Base-by-base conservation (phyloP, 1,284 basidiomycete species). In the Moesziomyces globuligerus region DNA sequence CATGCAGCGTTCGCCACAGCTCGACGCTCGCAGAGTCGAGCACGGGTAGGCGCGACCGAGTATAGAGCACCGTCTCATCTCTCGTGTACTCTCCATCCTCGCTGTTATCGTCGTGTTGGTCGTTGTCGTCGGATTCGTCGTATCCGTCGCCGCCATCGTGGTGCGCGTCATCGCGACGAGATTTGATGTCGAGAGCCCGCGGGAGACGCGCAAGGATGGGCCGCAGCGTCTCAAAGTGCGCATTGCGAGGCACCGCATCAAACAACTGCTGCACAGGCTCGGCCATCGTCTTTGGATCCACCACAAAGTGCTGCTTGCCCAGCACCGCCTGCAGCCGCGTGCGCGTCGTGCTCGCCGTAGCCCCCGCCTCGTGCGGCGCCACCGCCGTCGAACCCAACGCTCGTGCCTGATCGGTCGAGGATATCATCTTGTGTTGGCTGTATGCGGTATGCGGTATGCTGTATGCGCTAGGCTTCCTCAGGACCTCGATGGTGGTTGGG, bases 191-290 rank as follows among this genome's bases (percentile, higher is more conserved):
- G 23, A 57, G 28, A 9, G 42, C 50, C 20, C 42, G 18, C 8
- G 75, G 74, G 0, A 77, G 60, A 3, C 68, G 50, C 1, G 74
- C 70, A 4, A 75, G 56, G 48, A 77, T 77, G n/a, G 74, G 74
- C n/a, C 45, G 55, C n/a, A 70, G 58, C 13, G 62, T 53, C 6
- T 59, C 62, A 34, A 70, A 75, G 11, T 52, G 44, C 5, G 60
- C 48, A 42, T 75, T 75, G 25, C 75, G 55, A 0, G 73, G 70
- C 0, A 74, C 66, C 4, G 62, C 60, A n/a, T 70, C 75, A 32
- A 77, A 76, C 7, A n/a, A n/a, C n/a, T n/a, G n/a, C n/a, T n/a
- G n/a, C n/a, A 62, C 18, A 15, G 48, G 36, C 10, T 29, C n/a
- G 24, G 52, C 48, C 6, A 62, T 21, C 7, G 65, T 26, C 18